These are phyloP conservation scores for Epichloe baconii DNA, from an alignment of 2,329 filamentous ascomycete species.

Conservation along the genomic window DNA sequence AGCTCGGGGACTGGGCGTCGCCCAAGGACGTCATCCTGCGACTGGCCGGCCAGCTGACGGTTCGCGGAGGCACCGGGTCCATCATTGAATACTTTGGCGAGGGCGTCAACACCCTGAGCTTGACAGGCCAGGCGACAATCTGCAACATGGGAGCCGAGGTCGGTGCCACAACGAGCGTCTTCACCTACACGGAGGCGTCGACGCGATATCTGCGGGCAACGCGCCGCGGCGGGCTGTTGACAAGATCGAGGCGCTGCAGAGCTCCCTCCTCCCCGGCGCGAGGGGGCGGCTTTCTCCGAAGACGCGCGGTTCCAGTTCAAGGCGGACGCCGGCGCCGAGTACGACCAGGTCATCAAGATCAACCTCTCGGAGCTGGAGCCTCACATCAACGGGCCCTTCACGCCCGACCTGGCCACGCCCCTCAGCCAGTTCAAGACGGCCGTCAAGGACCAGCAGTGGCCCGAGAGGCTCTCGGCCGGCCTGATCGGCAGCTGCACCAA, in stretches of 20 bases:
- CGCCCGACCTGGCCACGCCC: conserved; percentile 86
- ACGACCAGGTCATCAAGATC: conserved; percentile 84
- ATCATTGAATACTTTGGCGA: conserved; percentile 91
- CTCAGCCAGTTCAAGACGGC: conserved; percentile 79
- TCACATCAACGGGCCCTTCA: conserved; percentile 94
- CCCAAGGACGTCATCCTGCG: conserved; percentile 93
- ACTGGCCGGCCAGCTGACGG: conserved; percentile 79
- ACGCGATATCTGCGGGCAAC: conserved; percentile 79
- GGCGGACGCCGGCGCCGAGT: conserved; percentile 71
- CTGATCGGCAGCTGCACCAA: conserved; percentile 98
- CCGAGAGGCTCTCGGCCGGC: conserved; percentile 77
- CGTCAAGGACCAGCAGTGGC: conserved; percentile 78
- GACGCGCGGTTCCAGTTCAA: conserved; percentile 50
- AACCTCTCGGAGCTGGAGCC: conserved; percentile 84
- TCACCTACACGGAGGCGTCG: conserved; percentile 81
- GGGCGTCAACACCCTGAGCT: conserved; percentile 78
- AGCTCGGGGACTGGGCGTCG: conserved; percentile 79
- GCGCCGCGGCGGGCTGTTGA: conserved; percentile 51
- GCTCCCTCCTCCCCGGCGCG: conserved; percentile 29
- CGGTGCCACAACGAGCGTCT: conserved; percentile 88
- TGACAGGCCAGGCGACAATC: conserved; percentile 85
- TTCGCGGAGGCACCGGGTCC: conserved; percentile 84
- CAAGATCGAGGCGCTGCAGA: conserved; percentile 48
- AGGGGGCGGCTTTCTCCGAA: conserved; percentile 17
- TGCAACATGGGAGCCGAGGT: conserved; percentile 88